Percentiles rank a stretch among this genome's conserved stretches.
phyloP scores from a whole-genome alignment of 2,329 filamentous ascomycete species.

The Paecilomyces variotii region DNA sequence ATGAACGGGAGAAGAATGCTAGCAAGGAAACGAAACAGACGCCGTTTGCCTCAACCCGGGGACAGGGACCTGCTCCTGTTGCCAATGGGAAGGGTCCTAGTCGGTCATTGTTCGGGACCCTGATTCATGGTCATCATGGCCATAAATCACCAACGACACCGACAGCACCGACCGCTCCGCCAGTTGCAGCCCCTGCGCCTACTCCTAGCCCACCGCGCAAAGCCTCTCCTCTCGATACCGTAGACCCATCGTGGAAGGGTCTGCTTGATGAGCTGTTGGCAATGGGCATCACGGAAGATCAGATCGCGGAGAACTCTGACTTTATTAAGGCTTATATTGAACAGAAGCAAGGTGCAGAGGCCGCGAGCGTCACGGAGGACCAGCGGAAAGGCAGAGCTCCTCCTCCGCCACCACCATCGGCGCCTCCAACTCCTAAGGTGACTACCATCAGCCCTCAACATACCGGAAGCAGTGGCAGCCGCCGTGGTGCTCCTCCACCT shows the following conservation, averaged over 20 bases:
- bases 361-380: conserved; percentile 38
- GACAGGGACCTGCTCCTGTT: conserved; percentile 37
- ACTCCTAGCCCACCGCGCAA: conserved; percentile 25
- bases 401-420: conserved; percentile 55
- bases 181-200: conserved; percentile 16
- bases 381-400: conserved; percentile 46
- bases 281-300: conserved; percentile 62
- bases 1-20: conserved; percentile 90
- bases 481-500: conserved; percentile 54
- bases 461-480: conserved; percentile 47
- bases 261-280: conserved; percentile 53
- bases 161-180: conserved; percentile 17
- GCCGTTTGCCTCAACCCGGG: conserved; percentile 55
- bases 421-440: conserved; percentile 33
- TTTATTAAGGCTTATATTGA: conserved; percentile 63
- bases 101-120: conserved; percentile 44
- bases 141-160: conserved; percentile 4
- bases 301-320: conserved; percentile 58
- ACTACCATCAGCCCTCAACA: conserved; percentile 51
- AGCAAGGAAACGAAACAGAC: conserved; percentile 77
- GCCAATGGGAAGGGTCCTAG: conserved; percentile 40
- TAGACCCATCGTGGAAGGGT: conserved; percentile 54
- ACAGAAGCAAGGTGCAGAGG: conserved; percentile 47
- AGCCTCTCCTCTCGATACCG: conserved; percentile 48
- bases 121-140: conserved; percentile 38